phyloP scores from a whole-genome alignment of 2,329 filamentous ascomycete genomes.

The Aspergillus cejpii region DNA sequence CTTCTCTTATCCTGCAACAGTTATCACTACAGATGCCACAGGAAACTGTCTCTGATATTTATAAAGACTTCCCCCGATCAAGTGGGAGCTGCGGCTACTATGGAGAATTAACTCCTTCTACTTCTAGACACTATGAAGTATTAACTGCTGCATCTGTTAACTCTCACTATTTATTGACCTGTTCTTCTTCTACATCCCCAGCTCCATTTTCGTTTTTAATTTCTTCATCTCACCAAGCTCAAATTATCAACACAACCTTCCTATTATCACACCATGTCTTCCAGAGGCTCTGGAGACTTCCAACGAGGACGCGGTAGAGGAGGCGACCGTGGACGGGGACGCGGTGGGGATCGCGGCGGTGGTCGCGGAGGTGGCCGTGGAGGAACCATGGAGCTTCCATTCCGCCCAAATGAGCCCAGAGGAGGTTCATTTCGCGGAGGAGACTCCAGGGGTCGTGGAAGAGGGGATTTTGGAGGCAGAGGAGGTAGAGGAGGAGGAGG shows the following conservation, averaged over 20 bases:
- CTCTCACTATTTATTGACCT: too few species aligned
- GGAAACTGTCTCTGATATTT: too few species aligned
- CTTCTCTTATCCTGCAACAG: background rate
- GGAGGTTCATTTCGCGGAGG: conserved; percentile 7
- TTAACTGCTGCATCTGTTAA: too few species aligned
- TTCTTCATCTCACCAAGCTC: background rate
- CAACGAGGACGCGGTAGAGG: conserved; percentile 12
- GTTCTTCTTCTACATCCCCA: too few species aligned
- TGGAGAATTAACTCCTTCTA: too few species aligned
- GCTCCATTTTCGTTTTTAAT: too few species aligned
- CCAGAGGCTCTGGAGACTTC: conserved; percentile 8
- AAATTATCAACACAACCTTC: too few species aligned
- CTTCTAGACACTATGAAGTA: too few species aligned
- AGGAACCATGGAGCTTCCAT: conserved; percentile 18
- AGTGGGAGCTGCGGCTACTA: too few species aligned
- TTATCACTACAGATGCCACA: background rate
- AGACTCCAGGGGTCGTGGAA: conserved; percentile 13
- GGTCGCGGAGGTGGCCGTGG: conserved; percentile 25
- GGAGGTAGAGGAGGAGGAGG: conserved; percentile 11
- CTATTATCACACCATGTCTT: conserved; percentile 18
- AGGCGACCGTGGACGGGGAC: conserved; percentile 16
- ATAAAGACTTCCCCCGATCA: too few species aligned
- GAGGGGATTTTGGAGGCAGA: conserved; percentile 2
- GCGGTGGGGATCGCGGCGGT: conserved; percentile 20
- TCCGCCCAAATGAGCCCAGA: conserved; percentile 13